Percentiles rank a stretch among this genome's conserved stretches.
These are phyloP conservation scores for Cadophora malorum DNA, from an alignment of 2,329 filamentous ascomycete species.

Conservation along the genomic window DNA sequence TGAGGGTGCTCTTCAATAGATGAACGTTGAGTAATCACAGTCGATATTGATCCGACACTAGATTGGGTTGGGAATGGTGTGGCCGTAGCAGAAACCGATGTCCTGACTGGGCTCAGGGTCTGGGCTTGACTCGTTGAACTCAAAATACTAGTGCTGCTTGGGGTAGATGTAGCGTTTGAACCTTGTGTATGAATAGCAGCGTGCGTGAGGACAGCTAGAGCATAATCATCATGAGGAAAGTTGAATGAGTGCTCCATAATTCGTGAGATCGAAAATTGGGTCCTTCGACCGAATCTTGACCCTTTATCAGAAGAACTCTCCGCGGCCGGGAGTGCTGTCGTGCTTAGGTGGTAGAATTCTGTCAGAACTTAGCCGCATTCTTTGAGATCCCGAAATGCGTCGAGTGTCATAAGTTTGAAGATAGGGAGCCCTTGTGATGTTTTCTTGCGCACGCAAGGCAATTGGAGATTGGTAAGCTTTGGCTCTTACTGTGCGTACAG, in stretches of 20 bases:
- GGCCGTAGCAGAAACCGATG: neutral
- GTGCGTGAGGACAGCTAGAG: constrained; percentile 39
- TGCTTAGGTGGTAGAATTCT: constrained; percentile 11
- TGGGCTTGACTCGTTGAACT: constrained; percentile 13
- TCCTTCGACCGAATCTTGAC: neutral
- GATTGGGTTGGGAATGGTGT: neutral
- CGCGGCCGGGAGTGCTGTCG: neutral
- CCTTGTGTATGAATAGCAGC: constrained; percentile 37
- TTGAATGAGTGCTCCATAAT: constrained; percentile 35
- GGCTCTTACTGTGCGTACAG: constrained; percentile 16
- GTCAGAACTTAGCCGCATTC: neutral
- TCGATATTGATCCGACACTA: neutral
- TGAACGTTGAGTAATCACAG: neutral
- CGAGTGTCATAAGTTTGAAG: constrained; percentile 1
- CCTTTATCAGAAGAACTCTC: neutral
- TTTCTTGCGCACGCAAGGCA: constrained; percentile 15
- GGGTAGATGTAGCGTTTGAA: constrained; percentile 5
- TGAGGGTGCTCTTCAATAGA: neutral
- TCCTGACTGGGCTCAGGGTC: neutral
- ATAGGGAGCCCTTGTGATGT: neutral
- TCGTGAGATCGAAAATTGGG: constrained; percentile 7
- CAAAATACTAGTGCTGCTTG: neutral
- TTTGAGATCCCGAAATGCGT: constrained; percentile 11
- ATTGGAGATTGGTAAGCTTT: constrained; percentile 19
- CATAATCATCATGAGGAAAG: constrained; percentile 38